Evolutionary conservation across 208 protist genomes (phyloP), one percentile per base, ranked within the genome.

Genomic region (Naegleria fowleri): DNA sequence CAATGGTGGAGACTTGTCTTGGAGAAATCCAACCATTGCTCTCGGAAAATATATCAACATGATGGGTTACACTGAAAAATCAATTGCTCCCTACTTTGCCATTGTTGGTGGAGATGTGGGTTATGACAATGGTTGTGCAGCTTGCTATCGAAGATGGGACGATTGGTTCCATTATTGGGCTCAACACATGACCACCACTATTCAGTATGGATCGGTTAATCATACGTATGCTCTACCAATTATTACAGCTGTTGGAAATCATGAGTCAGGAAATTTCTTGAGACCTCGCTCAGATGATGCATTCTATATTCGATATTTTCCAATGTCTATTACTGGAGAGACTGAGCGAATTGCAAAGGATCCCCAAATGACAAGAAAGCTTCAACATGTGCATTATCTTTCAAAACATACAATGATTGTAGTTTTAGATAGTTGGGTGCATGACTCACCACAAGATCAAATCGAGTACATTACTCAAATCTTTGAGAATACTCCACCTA

Each of bases 241-340:
- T n/a, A 58, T 88, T 15, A 58, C 84, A 58, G 6, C 84, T 55
- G 41, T 88, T 33, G 84, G 84, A n/a, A 55, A 88, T 38, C 39
- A 55, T 58, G 84, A 88, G 36, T 40, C 41, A 33, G 84, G 84
- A 38, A 36, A 13, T n/a, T 88, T 88, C 41, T 7, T 38, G n/a
- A 33, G 29, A 88, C 39, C 41, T 39, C 5, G 39, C 11, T 25
- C 13, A 33, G 29, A 55, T n/a, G 84, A 39, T 38, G 29, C 41
- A n/a, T 88, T 88, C n/a, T 88, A 88, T 36, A 48, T 88, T 15
- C 5, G 41, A n/a, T 88, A 58, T 1, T 88, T 88, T 25, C 84
- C 84, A 88, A 36, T 48, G 39, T 38, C 15, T 29, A 87, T 87
- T 51, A 11, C 38, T 40, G 13, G 7, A n/a, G 9, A 25, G 58